Percentiles rank a stretch among this genome's conserved stretches.
These are phyloP conservation scores for Ophiostoma ulmi DNA, from an alignment of 2,329 filamentous ascomycete species.

Conservation along the genomic window DNA sequence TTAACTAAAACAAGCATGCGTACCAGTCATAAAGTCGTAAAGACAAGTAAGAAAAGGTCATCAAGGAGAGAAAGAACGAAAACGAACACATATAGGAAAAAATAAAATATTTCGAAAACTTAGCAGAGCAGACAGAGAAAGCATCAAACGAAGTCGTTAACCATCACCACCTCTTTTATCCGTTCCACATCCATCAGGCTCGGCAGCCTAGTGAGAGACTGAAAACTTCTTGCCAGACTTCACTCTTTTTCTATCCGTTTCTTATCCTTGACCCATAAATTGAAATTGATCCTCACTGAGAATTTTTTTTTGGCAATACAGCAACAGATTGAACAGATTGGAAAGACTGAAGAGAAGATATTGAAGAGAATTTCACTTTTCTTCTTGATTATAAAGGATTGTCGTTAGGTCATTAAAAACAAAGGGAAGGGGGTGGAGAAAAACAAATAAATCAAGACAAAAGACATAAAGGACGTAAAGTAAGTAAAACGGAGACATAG, in stretches of 20 bases:
- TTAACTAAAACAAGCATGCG: conserved; percentile 1
- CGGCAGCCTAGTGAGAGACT: not conserved
- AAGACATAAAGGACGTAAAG: not conserved
- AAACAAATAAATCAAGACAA: conserved; percentile 9
- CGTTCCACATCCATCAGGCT: not conserved
- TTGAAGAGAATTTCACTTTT: conserved; percentile 17
- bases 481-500: conserved; percentile 3
- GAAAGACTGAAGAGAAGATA: not conserved
- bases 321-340: not conserved
- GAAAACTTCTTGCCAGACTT: not conserved
- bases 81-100: not conserved
- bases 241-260: not conserved
- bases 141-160: not conserved
- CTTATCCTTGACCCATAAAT: not conserved
- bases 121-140: not conserved
- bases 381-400: conserved; percentile 17
- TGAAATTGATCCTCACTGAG: not conserved
- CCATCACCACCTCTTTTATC: not conserved
- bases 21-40: conserved; percentile 7
- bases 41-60: not conserved
- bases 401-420: conserved; percentile 24
- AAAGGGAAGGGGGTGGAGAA: conserved; percentile 13
- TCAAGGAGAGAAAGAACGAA: not conserved
- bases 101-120: not conserved
- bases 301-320: not conserved